These are phyloP conservation scores for Hypoxylon rubiginosum DNA, from an alignment of 2,329 filamentous ascomycete genomes.

Conservation along the genomic window DNA sequence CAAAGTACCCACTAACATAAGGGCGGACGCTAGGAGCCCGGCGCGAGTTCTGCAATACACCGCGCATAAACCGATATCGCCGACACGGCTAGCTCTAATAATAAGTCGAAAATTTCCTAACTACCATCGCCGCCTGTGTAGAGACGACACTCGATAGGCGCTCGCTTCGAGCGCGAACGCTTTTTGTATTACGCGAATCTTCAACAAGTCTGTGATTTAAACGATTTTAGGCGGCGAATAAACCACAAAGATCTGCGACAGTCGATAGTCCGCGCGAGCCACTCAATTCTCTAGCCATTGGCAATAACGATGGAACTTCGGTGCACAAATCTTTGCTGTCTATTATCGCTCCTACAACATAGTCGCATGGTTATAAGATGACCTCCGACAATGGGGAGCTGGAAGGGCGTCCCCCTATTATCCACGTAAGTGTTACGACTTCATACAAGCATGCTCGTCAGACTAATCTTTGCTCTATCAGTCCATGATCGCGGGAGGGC, in stretches of 20 bases:
- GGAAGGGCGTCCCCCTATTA: conserved; percentile 71
- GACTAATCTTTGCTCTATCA: conserved; percentile 55
- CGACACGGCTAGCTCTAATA: conserved; percentile 31
- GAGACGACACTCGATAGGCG: conserved; percentile 26
- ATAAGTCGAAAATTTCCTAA: conserved; percentile 33
- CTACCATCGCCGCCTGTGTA: conserved; percentile 8
- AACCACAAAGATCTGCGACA: conserved; percentile 19
- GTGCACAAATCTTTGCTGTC: conserved; percentile 41
- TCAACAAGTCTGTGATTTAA: conserved; percentile 10
- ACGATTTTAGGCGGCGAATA: conserved; percentile 20
- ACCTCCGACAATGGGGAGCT: conserved; percentile 60
- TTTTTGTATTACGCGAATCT: conserved; percentile 7
- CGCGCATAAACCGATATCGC: conserved; percentile 37
- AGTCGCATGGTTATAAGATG: conserved; percentile 53
- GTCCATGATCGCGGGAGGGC: conserved; percentile 95
- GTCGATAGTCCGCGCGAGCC: conserved; percentile 26
- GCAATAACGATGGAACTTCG: conserved; percentile 48
- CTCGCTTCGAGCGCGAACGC: conserved; percentile 40
- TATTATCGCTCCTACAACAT: conserved; percentile 39
- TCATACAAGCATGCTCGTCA: conserved; percentile 28
- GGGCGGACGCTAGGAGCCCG: neutral
- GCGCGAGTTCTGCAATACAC: conserved; percentile 23
- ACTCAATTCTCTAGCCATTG: conserved; percentile 34
- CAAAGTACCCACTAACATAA: neutral
- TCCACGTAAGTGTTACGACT: conserved; percentile 66